Evolutionary conservation across 805 yeast genomes (phyloP).

Genomic region (Lachancea dasiensis): DNA sequence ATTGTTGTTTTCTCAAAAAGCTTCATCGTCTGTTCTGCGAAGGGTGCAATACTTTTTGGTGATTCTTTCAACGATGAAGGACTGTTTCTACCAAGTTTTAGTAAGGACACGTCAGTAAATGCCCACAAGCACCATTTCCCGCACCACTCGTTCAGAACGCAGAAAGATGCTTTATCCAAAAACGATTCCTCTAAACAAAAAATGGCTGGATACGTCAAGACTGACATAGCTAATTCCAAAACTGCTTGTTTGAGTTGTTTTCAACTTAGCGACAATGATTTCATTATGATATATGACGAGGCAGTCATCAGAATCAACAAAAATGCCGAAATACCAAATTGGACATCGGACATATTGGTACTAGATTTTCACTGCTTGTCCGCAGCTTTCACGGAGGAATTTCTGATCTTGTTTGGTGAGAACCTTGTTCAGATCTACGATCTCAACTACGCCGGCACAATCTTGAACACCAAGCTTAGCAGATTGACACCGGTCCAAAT

Average conservation of each 20-base stretch:
- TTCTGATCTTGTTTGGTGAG: conserved; percentile 50
- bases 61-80: conserved; percentile 50
- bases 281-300: conserved; percentile 61
- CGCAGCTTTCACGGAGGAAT: conserved; percentile 41
- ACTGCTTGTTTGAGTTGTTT: conserved; percentile 57
- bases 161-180: conserved; percentile 19
- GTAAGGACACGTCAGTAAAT: conserved; percentile 31
- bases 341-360: conserved; percentile 36
- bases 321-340: conserved; percentile 45
- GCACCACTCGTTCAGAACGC: conserved; percentile 19
- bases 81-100: conserved; percentile 53
- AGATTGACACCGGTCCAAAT: conserved; percentile 54
- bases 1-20: conserved; percentile 60
- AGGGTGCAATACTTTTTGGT: conserved; percentile 57
- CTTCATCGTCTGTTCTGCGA: conserved; percentile 58
- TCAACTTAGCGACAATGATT: conserved; percentile 48
- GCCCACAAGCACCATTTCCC: conserved; percentile 17
- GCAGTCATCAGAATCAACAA: conserved; percentile 63
- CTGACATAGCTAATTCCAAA: conserved; percentile 33
- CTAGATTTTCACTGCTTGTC: conserved; percentile 38
- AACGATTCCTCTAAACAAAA: conserved; percentile 27
- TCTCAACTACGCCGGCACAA: conserved; percentile 39
- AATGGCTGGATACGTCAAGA: conserved; percentile 34
- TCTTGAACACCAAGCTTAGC: conserved; percentile 33
- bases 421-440: conserved; percentile 69